phyloP scores from a whole-genome alignment of 305 asterid genomes.

The Fraxinus angustifolia region DNA sequence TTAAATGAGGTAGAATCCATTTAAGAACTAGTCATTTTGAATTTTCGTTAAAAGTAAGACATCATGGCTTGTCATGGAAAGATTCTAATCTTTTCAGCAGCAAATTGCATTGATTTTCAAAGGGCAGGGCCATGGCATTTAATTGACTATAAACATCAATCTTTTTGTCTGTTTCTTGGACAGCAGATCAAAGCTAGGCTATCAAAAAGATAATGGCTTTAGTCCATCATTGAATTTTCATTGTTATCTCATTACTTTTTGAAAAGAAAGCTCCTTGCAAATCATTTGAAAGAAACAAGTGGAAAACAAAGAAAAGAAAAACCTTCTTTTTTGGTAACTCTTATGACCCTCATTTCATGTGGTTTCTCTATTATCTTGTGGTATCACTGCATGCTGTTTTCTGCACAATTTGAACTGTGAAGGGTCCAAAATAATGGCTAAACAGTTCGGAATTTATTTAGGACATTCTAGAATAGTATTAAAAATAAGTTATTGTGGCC shows the following conservation, averaged over 20 bases:
- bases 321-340: constrained; percentile 26
- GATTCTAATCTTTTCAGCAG: background rate
- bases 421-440: constrained; percentile 23
- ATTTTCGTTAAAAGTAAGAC: background rate
- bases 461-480: constrained; percentile 5
- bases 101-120: background rate
- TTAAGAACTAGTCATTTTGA: background rate
- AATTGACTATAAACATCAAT: background rate
- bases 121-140: background rate
- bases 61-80: background rate
- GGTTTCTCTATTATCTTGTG: constrained; percentile 25
- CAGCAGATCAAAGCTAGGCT: background rate
- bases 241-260: background rate
- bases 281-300: background rate
- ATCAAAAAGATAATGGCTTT: background rate
- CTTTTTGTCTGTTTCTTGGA: background rate
- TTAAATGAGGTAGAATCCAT: background rate
- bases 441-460: constrained; percentile 13
- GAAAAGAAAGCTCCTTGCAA: background rate
- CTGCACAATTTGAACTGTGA: constrained; percentile 5
- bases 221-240: background rate
- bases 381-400: background rate
- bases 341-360: constrained; percentile 32
- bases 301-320: background rate
- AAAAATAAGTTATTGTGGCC: constrained; percentile 24